Base-by-base conservation (phyloP, 768 basidiomycete species). In the Boletus eberwhitei region DNA sequence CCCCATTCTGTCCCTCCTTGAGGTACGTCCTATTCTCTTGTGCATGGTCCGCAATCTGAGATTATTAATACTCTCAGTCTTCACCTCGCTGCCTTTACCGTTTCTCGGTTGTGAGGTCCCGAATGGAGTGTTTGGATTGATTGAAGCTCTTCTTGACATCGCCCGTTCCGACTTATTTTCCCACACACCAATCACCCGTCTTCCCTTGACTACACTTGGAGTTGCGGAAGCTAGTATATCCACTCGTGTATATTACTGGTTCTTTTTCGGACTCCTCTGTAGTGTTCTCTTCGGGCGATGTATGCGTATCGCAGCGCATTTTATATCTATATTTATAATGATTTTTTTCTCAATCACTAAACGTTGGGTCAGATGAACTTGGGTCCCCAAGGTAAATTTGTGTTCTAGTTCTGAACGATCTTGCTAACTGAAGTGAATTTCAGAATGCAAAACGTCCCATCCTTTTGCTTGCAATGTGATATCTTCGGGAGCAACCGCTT, bases 261-360 rank as follows among this genome's bases (percentile, higher is more conserved):
- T 39, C 37, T 32, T 53, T 51, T 53, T 40, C 52, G 52, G n/a
- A 53, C 52, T 39, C 17, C 31, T 39, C 9, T 38, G 50, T 53
- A 17, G 51, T 53, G 4, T 21, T 19, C 24, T 26, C 32, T 37
- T 8, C 14, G 11, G 19, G 29, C 35, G 52, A 54, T 34, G 50
- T 53, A 53, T 40, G 17, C 34, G 24, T 17, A 21, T 24, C 13
- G 21, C 6, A 16, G n/a, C 22, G n/a, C 31, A 35, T 13, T 13
- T 53, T 11, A n/a, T 31, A 26, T 19, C 24, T n/a, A 17, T 12
- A 8, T 36, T 45, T 19, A 26, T 9, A 6, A 38, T 19, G 16
- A 38, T 32, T 47, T 43, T 43, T 12, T 13, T 19, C 39, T 31
- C 29, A 26, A 36, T 52, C 48, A 31, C 42, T 11, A 19, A 48